A percentile compares a stretch with the other conserved stretches of the same genome.
phyloP scores from a whole-genome alignment of 2,329 filamentous ascomycete genomes.

The Venturiaceae sp. region DNA sequence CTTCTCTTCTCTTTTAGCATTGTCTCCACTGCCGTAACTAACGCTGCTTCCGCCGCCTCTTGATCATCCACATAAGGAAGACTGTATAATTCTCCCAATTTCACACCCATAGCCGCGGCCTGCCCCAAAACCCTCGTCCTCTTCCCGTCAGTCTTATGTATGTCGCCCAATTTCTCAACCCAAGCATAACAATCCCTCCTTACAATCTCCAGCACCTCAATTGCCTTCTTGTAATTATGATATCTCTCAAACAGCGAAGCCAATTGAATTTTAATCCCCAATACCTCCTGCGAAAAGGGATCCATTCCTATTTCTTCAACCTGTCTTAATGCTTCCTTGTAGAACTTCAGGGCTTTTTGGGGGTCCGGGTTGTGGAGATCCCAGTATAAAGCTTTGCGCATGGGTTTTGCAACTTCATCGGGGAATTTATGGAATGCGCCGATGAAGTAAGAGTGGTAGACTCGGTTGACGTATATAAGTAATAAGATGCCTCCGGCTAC shows the following conservation, averaged over 20 bases:
- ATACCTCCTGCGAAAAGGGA: constrained; percentile 80
- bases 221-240: constrained; percentile 57
- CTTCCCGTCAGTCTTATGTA: constrained; percentile 30
- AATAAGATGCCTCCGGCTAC: constrained; percentile 29
- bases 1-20: constrained; percentile 64
- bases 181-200: constrained; percentile 54
- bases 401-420: constrained; percentile 61
- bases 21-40: constrained; percentile 76
- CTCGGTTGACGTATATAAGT: constrained; percentile 35
- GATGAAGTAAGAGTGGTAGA: constrained; percentile 35
- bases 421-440: constrained; percentile 49
- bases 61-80: constrained; percentile 65
- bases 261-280: constrained; percentile 80
- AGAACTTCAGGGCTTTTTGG: constrained; percentile 70
- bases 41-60: constrained; percentile 62
- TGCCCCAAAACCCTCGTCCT: constrained; percentile 62
- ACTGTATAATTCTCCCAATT: constrained; percentile 75
- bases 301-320: constrained; percentile 70
- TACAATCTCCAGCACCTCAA: constrained; percentile 70
- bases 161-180: constrained; percentile 32
- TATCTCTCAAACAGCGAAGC: constrained; percentile 65
- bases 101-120: constrained; percentile 66
- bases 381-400: constrained; percentile 81
- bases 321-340: constrained; percentile 65
- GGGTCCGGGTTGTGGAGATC: constrained; percentile 60